Percentiles rank a stretch among this genome's conserved stretches.
phyloP scores from a whole-genome alignment of 352 stramenopile genomes.

The Phytophthora idaei region DNA sequence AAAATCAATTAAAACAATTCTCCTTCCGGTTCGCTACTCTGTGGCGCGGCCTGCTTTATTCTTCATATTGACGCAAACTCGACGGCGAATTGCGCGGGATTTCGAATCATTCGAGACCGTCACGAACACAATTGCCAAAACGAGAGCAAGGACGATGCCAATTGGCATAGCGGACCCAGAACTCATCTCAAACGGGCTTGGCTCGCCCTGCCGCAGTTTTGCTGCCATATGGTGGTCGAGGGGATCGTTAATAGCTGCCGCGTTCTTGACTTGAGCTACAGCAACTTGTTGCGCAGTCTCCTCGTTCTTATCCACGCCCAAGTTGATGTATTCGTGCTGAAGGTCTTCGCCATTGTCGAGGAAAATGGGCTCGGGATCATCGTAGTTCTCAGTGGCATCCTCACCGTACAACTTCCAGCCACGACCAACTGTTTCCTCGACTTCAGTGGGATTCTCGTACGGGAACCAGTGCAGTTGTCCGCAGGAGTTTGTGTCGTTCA shows the following conservation, averaged over 20 bases:
- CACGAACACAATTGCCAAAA: slow-evolving; percentile 49
- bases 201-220: slow-evolving; percentile 49
- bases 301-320: slow-evolving; percentile 9
- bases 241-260: background rate
- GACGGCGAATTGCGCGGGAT: slow-evolving; percentile 47
- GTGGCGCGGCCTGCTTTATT: slow-evolving; percentile 14
- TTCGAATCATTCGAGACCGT: slow-evolving; percentile 61
- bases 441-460: slow-evolving; percentile 48
- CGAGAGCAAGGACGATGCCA: slow-evolving; percentile 45
- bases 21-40: slow-evolving; percentile 5
- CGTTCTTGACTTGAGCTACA: slow-evolving; percentile 11
- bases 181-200: slow-evolving; percentile 21
- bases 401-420: slow-evolving; percentile 53
- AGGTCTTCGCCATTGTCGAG: background rate
- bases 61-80: slow-evolving; percentile 20
- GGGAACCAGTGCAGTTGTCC: slow-evolving; percentile 69
- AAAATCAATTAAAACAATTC: too few species aligned
- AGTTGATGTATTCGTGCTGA: background rate
- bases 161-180: slow-evolving; percentile 32
- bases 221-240: slow-evolving; percentile 10
- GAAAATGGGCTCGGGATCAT: background rate
- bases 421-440: slow-evolving; percentile 52
- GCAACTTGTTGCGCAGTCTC: background rate
- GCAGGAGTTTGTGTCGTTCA: slow-evolving; percentile 63
- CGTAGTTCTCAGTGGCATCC: slow-evolving; percentile 13